Evolutionary conservation across 2,329 filamentous ascomycete species (phyloP), one percentile per base, ranked within the genome.

Genomic region (Hymenoscyphus linearis): DNA sequence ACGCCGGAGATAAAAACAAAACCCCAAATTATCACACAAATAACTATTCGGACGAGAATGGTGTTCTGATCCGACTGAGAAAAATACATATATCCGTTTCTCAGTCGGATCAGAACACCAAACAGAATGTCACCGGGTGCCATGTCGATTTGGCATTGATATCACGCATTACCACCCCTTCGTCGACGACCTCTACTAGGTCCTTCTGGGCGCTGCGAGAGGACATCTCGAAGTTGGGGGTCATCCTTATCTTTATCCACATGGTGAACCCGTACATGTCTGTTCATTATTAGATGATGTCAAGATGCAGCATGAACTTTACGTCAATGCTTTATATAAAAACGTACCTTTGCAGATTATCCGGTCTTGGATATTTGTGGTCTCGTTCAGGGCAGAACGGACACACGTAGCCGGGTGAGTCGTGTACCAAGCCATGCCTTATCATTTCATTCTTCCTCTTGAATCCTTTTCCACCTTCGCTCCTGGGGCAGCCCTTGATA

Each of bases 371-470:
- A 74, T 98, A 98, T 72, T 89, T 93, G 74, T 97, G 93, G 73
- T 97, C 92, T 67, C 92, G 83, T 70, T 96, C 92, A 1, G 91
- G 90, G 74, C 95, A 99, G 72, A 97, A 98, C 0, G 95, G 95
- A 74, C 95, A 99, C 34, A 96, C 87, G 71, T 98, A 99, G 63
- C 93, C 93, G 1, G 95, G 95, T 7, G 91, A 96, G 66, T 92
- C 88, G 71, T 99, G 95, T 3, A 98, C 95, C 2, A 98, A 82
- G 1, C 93, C 93, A 71, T 89, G 86, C 31, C 86, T 76, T 54
- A 88, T 88, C 86, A 89, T 88, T 72, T 89, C 86, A 67, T 89
- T 89, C 72, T 88, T 89, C 61, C 86, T 79, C 73, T 89, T 89
- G 73, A 89, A 89, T 0, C 86, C 86, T 66, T 85, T 86, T 3